Evolutionary conservation across 345 rosid genomes (phyloP).

Genomic region (Hypericum perforatum): DNA sequence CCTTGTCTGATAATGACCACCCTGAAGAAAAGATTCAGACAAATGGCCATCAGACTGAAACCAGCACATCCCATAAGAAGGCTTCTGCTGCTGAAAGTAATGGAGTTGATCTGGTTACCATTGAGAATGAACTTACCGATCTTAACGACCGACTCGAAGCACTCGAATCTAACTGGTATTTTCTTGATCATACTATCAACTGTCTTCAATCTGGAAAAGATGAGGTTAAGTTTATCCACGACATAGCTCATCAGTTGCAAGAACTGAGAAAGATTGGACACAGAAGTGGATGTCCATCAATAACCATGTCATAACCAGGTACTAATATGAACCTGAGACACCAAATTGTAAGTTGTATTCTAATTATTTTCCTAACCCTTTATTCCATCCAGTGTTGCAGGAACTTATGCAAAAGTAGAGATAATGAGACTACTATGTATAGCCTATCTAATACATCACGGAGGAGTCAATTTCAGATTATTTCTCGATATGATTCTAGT

Average conservation of each 20-base stretch:
- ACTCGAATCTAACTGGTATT: slow-evolving; percentile 34
- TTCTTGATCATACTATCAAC: slow-evolving; percentile 31
- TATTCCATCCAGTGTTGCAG: too few relatives aligned
- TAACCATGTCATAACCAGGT: not conserved
- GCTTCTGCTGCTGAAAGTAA: not conserved
- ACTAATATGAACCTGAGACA: not conserved
- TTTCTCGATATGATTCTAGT: too few relatives aligned
- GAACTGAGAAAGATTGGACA: slow-evolving; percentile 23
- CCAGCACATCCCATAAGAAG: slow-evolving; percentile 9
- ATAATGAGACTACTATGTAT: too few relatives aligned
- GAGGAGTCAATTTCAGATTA: too few relatives aligned
- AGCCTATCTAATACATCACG: too few relatives aligned
- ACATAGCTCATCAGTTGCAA: slow-evolving; percentile 38
- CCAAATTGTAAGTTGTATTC: too few relatives aligned
- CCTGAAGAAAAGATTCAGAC: slow-evolving; percentile 10
- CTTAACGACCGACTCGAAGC: slow-evolving; percentile 44
- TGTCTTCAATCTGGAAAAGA: slow-evolving; percentile 33
- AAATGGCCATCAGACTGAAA: slow-evolving; percentile 8
- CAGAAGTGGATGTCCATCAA: slow-evolving; percentile 14
- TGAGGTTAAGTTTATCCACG: slow-evolving; percentile 30
- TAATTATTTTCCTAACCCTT: too few relatives aligned
- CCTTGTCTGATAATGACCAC: slow-evolving; percentile 17
- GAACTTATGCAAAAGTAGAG: too few relatives aligned
- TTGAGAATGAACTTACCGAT: slow-evolving; percentile 34
- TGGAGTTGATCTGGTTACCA: slow-evolving; percentile 20